Base-by-base conservation (phyloP, 1,284 basidiomycete species). In the Paramarasmius palmivorus region DNA sequence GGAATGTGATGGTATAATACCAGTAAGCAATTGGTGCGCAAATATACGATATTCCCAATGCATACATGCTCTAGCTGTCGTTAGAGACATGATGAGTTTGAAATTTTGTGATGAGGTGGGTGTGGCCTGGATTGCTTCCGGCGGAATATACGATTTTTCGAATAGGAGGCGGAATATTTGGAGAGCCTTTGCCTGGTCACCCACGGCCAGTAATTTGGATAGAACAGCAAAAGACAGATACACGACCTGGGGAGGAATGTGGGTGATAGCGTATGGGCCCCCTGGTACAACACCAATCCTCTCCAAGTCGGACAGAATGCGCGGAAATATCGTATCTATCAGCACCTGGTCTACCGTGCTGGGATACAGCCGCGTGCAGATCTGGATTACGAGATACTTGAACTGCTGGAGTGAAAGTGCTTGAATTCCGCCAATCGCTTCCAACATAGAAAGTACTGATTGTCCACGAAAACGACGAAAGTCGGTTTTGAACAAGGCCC, bases 11-110 rank as follows among this genome's bases (percentile, higher is more conserved):
- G 55, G 12, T 61, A 58, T 10, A 65, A 61, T 10, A 55, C 56
- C 25, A 0, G 58, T 61, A 48, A 81, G 63, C 35, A 81, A 63
- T 12, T 58, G 59, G 7, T 68, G 64, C 0, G 78, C 78, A 36
- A 74, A 66, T 29, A 61, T 54, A 46, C 70, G 64, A 77, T 77
- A 83, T 35, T 74, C 68, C 76, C 79, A 82, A 57, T 77, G 69
- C 25, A 81, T 58, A 54, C 77, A 76, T 6, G 83, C 71, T 37
- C 74, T 74, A 14, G 77, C 68, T 20, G 83, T 59, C 1, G 77
- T 71, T 12, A 75, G 70, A 15, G 70, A 67, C 14, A 83, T 66
- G 49, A 83, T 74, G 29, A 73, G 67, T 15, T 65, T 60, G 41
- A 79, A 73, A 57, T 80, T 68, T 14, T 65, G 66, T 23, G 65